phyloP scores from a whole-genome alignment of 352 stramenopile genomes.

The Globisporangium ultimum region DNA sequence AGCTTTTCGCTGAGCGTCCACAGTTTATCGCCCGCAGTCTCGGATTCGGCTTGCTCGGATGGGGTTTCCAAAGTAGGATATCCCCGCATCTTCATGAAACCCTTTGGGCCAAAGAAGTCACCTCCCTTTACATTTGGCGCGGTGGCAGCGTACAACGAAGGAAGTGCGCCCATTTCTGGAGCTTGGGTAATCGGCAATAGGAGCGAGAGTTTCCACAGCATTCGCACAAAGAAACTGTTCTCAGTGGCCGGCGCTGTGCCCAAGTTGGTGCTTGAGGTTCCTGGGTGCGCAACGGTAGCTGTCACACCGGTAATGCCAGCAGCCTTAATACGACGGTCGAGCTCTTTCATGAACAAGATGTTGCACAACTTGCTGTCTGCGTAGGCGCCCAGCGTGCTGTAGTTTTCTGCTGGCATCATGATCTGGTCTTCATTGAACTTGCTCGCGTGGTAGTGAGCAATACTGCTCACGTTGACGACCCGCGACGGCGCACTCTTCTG shows the following conservation, averaged over 20 bases:
- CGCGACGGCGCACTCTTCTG: constrained; percentile 21
- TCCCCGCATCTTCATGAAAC: background rate
- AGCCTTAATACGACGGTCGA: constrained; percentile 4
- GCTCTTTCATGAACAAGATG: constrained; percentile 11
- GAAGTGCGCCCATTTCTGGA: constrained; percentile 2
- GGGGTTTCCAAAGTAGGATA: constrained; percentile 2
- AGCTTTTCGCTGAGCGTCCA: no score
- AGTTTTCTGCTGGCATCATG: constrained; percentile 3
- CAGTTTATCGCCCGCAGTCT: no score
- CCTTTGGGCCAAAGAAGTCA: constrained; percentile 5
- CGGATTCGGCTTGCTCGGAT: no score
- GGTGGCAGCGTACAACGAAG: constrained; percentile 4
- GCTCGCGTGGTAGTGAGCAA: background rate
- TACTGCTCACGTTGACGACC: constrained; percentile 20
- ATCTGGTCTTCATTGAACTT: constrained; percentile 1
- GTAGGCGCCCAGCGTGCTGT: constrained; percentile 2
- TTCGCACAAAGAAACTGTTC: background rate
- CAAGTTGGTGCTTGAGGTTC: constrained; percentile 3
- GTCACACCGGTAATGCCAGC: background rate
- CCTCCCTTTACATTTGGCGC: background rate
- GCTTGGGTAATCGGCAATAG: background rate
- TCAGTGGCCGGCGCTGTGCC: background rate
- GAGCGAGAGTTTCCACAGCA: background rate
- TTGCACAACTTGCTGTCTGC: constrained; percentile 13
- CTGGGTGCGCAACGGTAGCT: background rate